phyloP scores from a whole-genome alignment of 495 filamentous ascomycete genomes.

The Astrothelium subdiscretum region DNA sequence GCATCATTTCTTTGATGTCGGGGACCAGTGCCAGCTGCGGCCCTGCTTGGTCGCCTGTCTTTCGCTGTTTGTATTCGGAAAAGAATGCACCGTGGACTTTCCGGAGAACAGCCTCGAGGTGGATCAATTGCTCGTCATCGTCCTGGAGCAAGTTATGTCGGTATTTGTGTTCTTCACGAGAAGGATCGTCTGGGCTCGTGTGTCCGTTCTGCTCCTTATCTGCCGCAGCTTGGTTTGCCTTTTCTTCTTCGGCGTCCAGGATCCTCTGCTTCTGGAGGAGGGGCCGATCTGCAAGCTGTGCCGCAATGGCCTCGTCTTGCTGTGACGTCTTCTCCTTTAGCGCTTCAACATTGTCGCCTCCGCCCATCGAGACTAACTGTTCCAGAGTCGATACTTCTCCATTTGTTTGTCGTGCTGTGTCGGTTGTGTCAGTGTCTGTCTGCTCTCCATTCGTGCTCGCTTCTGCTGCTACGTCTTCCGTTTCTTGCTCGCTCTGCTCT shows the following conservation, averaged over 20 bases:
- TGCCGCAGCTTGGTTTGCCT: constrained; percentile 33
- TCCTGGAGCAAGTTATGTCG: constrained; percentile 76
- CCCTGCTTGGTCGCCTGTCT: constrained; percentile 40
- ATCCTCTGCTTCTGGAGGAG: constrained; percentile 78
- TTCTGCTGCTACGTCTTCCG: background rate
- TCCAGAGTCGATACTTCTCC: constrained; percentile 50
- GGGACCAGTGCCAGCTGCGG: constrained; percentile 60
- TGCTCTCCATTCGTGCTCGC: background rate
- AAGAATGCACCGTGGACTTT: constrained; percentile 71
- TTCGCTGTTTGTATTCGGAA: constrained; percentile 56
- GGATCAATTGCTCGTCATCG: constrained; percentile 66
- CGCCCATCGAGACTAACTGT: constrained; percentile 66
- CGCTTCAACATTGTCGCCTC: constrained; percentile 55
- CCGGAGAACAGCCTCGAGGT: constrained; percentile 61
- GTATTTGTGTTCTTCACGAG: constrained; percentile 33
- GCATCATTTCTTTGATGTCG: constrained; percentile 74
- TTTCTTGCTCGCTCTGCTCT: background rate
- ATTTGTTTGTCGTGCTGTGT: constrained; percentile 11
- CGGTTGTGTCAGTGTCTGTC: background rate
- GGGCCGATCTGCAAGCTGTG: constrained; percentile 79
- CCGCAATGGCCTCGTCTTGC: constrained; percentile 73
- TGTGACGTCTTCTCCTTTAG: constrained; percentile 65
- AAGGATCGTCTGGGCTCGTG: constrained; percentile 29
- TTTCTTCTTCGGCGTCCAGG: constrained; percentile 63
- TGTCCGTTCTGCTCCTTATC: constrained; percentile 37